Evolutionary conservation across 2,329 filamentous ascomycete genomes (phyloP).

Genomic region (Microdochium nivale): DNA sequence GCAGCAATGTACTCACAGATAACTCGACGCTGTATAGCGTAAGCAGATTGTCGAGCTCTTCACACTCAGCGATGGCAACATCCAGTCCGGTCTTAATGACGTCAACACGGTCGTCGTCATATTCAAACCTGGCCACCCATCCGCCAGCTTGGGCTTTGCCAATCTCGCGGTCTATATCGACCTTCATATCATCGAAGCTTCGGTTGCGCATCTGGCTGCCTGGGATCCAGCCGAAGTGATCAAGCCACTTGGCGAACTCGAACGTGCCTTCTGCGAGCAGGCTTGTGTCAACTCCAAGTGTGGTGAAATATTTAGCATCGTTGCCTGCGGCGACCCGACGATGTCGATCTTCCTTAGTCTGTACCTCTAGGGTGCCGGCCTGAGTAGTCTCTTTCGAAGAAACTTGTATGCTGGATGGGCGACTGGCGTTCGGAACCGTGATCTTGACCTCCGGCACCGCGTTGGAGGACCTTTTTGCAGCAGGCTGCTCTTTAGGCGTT

Average conservation of each 20-base stretch:
- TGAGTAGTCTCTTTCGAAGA: constrained; percentile 19
- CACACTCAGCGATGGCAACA: constrained; percentile 85
- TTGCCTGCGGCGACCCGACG: constrained; percentile 61
- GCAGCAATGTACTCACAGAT: constrained; percentile 50
- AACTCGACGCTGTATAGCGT: constrained; percentile 94
- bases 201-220: constrained; percentile 66
- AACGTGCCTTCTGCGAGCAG: constrained; percentile 69
- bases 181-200: constrained; percentile 71
- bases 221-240: constrained; percentile 81
- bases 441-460: constrained; percentile 50
- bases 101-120: constrained; percentile 84
- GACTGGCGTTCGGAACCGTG: constrained; percentile 35
- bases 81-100: constrained; percentile 83
- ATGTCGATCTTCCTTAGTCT: constrained; percentile 38
- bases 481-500: constrained; percentile 17
- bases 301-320: constrained; percentile 68
- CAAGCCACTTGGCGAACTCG: constrained; percentile 75
- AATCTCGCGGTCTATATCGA: constrained; percentile 78
- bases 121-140: constrained; percentile 76
- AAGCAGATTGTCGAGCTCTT: constrained; percentile 88
- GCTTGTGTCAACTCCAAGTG: constrained; percentile 66
- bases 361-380: constrained; percentile 19
- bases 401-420: constrained; percentile 30
- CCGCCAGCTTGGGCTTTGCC: constrained; percentile 86
- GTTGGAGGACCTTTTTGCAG: constrained; percentile 21